phyloP scores from a whole-genome alignment of 2,329 filamentous ascomycete genomes.

The Tothia fuscella region DNA sequence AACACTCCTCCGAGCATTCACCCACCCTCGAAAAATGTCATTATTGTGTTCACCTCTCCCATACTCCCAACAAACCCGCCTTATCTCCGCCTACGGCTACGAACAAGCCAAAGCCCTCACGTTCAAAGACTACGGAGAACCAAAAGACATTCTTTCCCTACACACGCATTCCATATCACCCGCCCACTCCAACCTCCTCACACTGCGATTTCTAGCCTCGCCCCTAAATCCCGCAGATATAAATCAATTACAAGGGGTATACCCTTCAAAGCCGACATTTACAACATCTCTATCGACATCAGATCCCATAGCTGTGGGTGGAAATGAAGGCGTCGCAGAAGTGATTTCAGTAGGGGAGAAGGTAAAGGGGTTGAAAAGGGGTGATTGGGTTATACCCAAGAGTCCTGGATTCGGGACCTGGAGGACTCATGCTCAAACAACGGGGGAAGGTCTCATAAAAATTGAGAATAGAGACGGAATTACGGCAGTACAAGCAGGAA shows the following conservation, averaged over 20 bases:
- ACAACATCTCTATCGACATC: conserved; percentile 63
- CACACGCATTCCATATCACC: conserved; percentile 70
- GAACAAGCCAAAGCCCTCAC: conserved; percentile 75
- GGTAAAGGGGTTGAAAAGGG: conserved; percentile 51
- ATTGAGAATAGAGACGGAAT: conserved; percentile 60
- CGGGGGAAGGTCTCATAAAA: conserved; percentile 49
- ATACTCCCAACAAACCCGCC: conserved; percentile 1
- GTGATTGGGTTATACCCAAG: conserved; percentile 91
- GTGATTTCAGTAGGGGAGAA: conserved; percentile 58
- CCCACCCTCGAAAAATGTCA: too few relatives aligned
- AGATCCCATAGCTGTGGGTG: conserved; percentile 63
- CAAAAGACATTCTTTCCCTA: conserved; percentile 55
- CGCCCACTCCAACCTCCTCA: conserved; percentile 55
- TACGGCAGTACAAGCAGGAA: conserved; percentile 67
- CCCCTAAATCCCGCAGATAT: conserved; percentile 97
- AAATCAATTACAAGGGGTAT: conserved; percentile 95
- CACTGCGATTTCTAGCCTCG: conserved; percentile 76
- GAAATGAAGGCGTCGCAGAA: conserved; percentile 91
- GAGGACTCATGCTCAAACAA: conserved; percentile 74
- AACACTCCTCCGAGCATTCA: too few relatives aligned
- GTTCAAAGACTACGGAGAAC: conserved; percentile 64
- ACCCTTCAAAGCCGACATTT: conserved; percentile 74
- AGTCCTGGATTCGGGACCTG: conserved; percentile 80
- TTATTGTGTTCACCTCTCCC: too few relatives aligned
- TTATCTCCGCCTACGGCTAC: conserved; percentile 58